Evolutionary conservation across 164 flowering plant genomes (phyloP).

Genomic region (Aristolochia californica): DNA sequence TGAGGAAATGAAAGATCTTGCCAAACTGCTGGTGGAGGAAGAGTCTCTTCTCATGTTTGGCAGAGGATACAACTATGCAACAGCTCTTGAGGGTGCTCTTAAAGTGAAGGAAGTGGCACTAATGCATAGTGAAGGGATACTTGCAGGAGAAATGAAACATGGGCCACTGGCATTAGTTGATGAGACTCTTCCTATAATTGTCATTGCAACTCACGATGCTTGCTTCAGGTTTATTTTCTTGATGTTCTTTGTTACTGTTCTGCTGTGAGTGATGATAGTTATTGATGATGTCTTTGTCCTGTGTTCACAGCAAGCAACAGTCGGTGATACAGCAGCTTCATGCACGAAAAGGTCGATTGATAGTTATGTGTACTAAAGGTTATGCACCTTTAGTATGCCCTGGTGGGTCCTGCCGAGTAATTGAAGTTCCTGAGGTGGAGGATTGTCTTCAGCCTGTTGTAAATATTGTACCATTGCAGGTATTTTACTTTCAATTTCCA

Average conservation of each 20-base stretch:
- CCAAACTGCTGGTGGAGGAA: slow-evolving; percentile 58
- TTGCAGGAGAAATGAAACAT: slow-evolving; percentile 99
- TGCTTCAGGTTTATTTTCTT: slow-evolving; percentile 69
- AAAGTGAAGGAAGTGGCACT: slow-evolving; percentile 96
- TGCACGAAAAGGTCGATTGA: slow-evolving; percentile 90
- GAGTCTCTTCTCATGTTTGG: slow-evolving; percentile 96
- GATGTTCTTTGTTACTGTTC: not conserved
- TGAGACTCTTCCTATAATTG: slow-evolving; percentile 86
- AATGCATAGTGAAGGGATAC: slow-evolving; percentile 98
- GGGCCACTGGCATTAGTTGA: slow-evolving; percentile 98
- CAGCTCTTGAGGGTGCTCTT: slow-evolving; percentile 91
- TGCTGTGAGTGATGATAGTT: not conserved
- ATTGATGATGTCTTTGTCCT: slow-evolving; percentile 7
- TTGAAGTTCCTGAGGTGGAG: slow-evolving; percentile 90
- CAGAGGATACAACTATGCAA: slow-evolving; percentile 95
- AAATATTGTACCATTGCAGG: slow-evolving; percentile 92
- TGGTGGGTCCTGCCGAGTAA: slow-evolving; percentile 59
- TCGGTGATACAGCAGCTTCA: slow-evolving; percentile 95
- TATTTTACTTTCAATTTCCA: slow-evolving; percentile 11
- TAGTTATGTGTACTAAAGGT: slow-evolving; percentile 87
- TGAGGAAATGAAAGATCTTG: slow-evolving; percentile 85
- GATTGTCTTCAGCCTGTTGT: slow-evolving; percentile 97
- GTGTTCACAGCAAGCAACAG: slow-evolving; percentile 80
- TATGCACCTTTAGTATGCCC: slow-evolving; percentile 59
- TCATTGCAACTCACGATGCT: slow-evolving; percentile 85